A percentile compares a stretch with the other conserved stretches of the same genome.
Evolutionary conservation across 2,329 filamentous ascomycete species (phyloP).

Genomic region (Fusarium agapanthi): DNA sequence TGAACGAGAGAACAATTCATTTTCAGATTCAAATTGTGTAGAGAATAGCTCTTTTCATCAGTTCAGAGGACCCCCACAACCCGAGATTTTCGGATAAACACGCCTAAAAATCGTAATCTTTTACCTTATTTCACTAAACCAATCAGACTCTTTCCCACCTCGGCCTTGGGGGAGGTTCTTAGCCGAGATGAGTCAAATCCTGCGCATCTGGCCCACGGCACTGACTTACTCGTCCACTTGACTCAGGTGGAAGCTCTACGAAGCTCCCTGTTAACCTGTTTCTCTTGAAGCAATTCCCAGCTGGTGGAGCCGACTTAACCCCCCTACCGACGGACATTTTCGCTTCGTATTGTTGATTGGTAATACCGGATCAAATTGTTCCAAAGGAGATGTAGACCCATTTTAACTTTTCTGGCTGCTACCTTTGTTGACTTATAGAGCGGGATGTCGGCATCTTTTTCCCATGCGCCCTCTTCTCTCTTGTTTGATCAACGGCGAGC

Average conservation of each 20-base stretch:
- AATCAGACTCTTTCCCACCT: background rate
- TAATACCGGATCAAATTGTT: slow-evolving; percentile 3
- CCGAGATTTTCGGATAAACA: slow-evolving; percentile 4
- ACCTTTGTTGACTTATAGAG: slow-evolving; percentile 22
- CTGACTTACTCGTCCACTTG: slow-evolving; percentile 8
- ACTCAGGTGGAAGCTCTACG: background rate
- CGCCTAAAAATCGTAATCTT: background rate
- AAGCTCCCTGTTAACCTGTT: no score
- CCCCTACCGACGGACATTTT: slow-evolving; percentile 5
- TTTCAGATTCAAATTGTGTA: background rate
- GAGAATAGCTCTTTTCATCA: background rate
- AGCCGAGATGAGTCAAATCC: slow-evolving; percentile 23
- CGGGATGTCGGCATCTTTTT: slow-evolving; percentile 30
- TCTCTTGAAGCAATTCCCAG: slow-evolving; percentile 14
- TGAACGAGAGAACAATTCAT: background rate
- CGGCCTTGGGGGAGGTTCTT: background rate
- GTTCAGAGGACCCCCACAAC: background rate
- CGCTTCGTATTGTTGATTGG: slow-evolving; percentile 19
- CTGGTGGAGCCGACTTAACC: slow-evolving; percentile 1
- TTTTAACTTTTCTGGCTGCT: slow-evolving; percentile 15
- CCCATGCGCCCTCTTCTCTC: slow-evolving; percentile 9
- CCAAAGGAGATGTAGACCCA: slow-evolving; percentile 1
- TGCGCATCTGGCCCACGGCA: background rate
- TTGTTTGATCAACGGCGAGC: slow-evolving; percentile 1
- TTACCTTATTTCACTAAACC: slow-evolving; percentile 7